Conservation (phyloP, 2,329 filamentous ascomycete genomes). For the Clarireedia paspali region DNA sequence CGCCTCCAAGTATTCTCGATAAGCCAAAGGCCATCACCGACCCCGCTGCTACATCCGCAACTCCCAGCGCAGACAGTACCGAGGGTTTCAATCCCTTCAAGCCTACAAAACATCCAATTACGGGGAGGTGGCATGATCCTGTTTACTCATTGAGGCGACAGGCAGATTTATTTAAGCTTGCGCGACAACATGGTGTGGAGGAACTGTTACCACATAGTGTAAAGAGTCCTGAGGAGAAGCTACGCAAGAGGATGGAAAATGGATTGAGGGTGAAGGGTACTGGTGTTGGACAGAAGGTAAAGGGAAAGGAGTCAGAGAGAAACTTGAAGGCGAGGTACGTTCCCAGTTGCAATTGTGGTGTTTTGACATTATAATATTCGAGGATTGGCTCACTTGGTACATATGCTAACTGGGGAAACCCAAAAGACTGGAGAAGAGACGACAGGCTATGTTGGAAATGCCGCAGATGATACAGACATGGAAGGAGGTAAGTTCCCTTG, state of each 20-base stretch:
- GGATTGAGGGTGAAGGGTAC: slow-evolving; percentile 86
- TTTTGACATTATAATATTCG: slow-evolving; percentile 19
- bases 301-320: slow-evolving; percentile 91
- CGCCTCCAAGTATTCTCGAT: slow-evolving; percentile 57
- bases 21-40: slow-evolving; percentile 21
- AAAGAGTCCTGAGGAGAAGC: slow-evolving; percentile 67
- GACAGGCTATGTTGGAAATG: slow-evolving; percentile 92
- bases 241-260: slow-evolving; percentile 66
- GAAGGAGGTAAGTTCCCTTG: slow-evolving; percentile 65
- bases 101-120: slow-evolving; percentile 67
- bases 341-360: slow-evolving; percentile 4
- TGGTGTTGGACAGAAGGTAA: slow-evolving; percentile 84
- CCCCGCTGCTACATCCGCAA: slow-evolving; percentile 22
- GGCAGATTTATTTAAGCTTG: slow-evolving; percentile 84
- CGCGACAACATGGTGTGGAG: slow-evolving; percentile 69
- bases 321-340: slow-evolving; percentile 67
- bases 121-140: slow-evolving; percentile 77
- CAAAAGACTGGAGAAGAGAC: slow-evolving; percentile 74
- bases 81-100: slow-evolving; percentile 59
- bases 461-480: slow-evolving; percentile 83
- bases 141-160: slow-evolving; percentile 78
- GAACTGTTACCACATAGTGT: slow-evolving; percentile 68
- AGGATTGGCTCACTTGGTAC: background rate
- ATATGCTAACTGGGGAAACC: slow-evolving; percentile 11
- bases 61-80: slow-evolving; percentile 34